Evolutionary conservation across 768 basidiomycete genomes (phyloP), one percentile per base, ranked within the genome.

Genomic region (Austroboletus eburneus): DNA sequence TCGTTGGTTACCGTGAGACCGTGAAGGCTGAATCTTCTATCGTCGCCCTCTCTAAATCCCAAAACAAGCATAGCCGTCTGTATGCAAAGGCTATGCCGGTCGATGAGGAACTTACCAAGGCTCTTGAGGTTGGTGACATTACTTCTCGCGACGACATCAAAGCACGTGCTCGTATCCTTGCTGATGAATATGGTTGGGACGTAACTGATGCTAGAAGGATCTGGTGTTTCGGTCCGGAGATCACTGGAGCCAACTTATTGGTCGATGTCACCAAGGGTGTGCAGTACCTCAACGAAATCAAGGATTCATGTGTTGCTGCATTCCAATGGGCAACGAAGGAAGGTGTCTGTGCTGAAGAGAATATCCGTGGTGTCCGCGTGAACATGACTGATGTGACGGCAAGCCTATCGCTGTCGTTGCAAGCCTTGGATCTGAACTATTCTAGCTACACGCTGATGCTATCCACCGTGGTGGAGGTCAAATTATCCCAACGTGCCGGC

Each of bases 301-400:
- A 99, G 79, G 96, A 99, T 70, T 98, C 96, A 57, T 96, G 93
- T 68, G 81, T 99, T 68, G 95, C 96, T 58, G 94, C 92, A 39
- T 91, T 98, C 85, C 96, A 98, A 72, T 98, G 94, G 96, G 96
- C 96, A 37, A 90, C 91, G 47, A 98, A 96, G 79, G 95, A 98
- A 71, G 92, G 92, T 79, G 94, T 90, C 58, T 83, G 87, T 62
- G 85, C 85, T 45, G 96, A 98, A 66, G 96, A 99, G 79, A 91
- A 87, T 70, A 95, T 99, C 93, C 92, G 96, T 75, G 94, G 94
- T 74, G 79, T 95, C 61, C 91, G 96, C 53, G 75, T 92, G 75
- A 98, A 99, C 75, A 76, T 98, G 49, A 75, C 95, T 54, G 93
- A 96, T 80, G 94, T 96, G 50, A 93, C 91, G 53, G 91, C 88